Evolutionary conservation across 495 filamentous ascomycete species (phyloP).

Genomic region (Parmelia sp.): DNA sequence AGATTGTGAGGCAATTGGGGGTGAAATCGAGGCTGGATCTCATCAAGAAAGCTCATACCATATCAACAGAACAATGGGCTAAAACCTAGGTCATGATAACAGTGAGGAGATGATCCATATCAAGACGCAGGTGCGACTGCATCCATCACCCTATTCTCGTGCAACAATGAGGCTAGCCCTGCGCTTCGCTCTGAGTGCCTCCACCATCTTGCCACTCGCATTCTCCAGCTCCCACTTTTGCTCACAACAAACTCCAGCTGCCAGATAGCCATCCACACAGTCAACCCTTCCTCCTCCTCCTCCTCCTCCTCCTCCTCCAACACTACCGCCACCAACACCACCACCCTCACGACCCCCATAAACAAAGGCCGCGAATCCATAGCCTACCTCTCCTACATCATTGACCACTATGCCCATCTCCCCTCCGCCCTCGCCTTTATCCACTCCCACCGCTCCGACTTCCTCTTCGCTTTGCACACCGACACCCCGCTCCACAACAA

Average conservation of each 20-base stretch:
- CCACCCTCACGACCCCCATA: constrained; percentile 28
- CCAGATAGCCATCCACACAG: constrained; percentile 50
- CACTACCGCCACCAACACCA: constrained; percentile 39
- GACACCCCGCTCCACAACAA: constrained; percentile 34
- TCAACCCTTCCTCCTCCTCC: too few relatives aligned
- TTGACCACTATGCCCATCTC: constrained; percentile 44
- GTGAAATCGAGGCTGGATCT: too few relatives aligned
- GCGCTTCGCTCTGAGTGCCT: constrained; percentile 34
- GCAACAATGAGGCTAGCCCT: constrained; percentile 36
- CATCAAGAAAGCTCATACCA: too few relatives aligned
- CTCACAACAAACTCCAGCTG: constrained; percentile 36
- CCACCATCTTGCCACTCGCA: constrained; percentile 30
- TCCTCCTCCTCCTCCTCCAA: too few relatives aligned
- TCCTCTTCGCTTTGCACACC: constrained; percentile 38
- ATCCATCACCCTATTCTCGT: background rate
- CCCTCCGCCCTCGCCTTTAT: constrained; percentile 46
- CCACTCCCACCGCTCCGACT: constrained; percentile 41
- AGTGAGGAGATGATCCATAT: too few relatives aligned
- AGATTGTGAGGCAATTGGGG: too few relatives aligned
- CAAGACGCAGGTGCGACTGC: background rate
- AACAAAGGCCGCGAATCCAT: constrained; percentile 47
- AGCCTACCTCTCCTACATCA: constrained; percentile 47
- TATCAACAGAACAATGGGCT: too few relatives aligned
- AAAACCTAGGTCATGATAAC: too few relatives aligned
- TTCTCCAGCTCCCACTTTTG: constrained; percentile 18